Evolutionary conservation across 2,329 filamentous ascomycete species (phyloP).

Genomic region (Botrytis aclada): DNA sequence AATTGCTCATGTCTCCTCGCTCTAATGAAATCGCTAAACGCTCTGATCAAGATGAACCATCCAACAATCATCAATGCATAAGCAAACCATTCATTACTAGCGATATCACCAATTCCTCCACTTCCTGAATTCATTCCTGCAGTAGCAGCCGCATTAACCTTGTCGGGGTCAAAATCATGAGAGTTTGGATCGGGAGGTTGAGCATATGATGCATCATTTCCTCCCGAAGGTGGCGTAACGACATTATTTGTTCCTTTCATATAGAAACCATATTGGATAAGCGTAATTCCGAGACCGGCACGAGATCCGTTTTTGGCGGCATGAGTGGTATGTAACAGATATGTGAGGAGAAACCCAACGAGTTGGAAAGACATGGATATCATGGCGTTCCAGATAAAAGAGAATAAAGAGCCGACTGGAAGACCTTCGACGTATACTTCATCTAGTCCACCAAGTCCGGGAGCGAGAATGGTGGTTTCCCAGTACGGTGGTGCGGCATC

Average conservation of each 20-base stretch:
- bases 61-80: conserved; percentile 95
- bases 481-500: conserved; percentile 96
- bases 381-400: conserved; percentile 89
- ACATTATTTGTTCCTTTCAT: conserved; percentile 67
- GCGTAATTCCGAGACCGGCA: conserved; percentile 87
- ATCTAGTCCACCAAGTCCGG: conserved; percentile 82
- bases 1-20: conserved; percentile 89
- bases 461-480: conserved; percentile 97
- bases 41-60: conserved; percentile 95
- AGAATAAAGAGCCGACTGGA: conserved; percentile 83
- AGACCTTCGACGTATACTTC: conserved; percentile 97
- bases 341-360: conserved; percentile 95
- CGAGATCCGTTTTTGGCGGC: conserved; percentile 96
- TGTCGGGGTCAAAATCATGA: conserved; percentile 78
- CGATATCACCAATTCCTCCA: conserved; percentile 55
- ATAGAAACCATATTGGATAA: conserved; percentile 95
- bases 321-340: conserved; percentile 95
- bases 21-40: conserved; percentile 85
- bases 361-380: conserved; percentile 97
- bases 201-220: conserved; percentile 55
- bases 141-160: conserved; percentile 50
- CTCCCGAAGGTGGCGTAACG: conserved; percentile 40
- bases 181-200: conserved; percentile 83
- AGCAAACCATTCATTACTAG: conserved; percentile 80
- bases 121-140: conserved; percentile 40